A percentile compares a stretch with the other conserved stretches of the same genome.
Conservation (phyloP, 75 land plant genomes). For the Sequoia sempervirens region DNA sequence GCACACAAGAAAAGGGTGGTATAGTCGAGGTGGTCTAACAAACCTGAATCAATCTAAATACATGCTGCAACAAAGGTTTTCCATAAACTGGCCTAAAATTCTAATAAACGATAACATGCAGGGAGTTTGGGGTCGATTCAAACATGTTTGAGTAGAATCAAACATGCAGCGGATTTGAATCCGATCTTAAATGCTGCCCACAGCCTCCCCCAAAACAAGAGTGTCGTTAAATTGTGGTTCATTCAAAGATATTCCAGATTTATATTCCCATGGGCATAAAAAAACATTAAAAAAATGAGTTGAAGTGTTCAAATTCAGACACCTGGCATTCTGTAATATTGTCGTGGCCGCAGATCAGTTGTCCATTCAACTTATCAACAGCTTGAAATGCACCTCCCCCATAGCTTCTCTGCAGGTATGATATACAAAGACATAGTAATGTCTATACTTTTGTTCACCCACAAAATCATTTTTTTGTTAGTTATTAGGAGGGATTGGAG, state of each 20-base stretch:
- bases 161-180: too few relatives aligned
- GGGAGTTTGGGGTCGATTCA: not conserved
- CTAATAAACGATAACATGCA: not conserved
- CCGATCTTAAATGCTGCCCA: too few relatives aligned
- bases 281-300: not conserved
- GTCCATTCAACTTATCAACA: constrained; percentile 32
- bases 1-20: not conserved
- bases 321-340: constrained; percentile 23
- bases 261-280: not conserved
- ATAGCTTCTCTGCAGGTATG: constrained; percentile 32
- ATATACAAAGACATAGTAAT: not conserved
- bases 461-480: not conserved
- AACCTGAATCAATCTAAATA: not conserved
- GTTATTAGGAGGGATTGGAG: not conserved
- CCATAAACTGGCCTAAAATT: not conserved
- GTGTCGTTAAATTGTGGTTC: not conserved
- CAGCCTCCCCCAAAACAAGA: too few relatives aligned
- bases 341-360: constrained; percentile 23
- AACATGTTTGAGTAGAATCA: too few relatives aligned
- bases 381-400: constrained; percentile 47
- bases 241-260: not conserved
- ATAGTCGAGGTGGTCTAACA: not conserved
- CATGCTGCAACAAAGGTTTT: not conserved
- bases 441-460: not conserved
- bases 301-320: not conserved